Conservation (phyloP, 331 rosid genomes). For the Acacia pycnantha region DNA sequence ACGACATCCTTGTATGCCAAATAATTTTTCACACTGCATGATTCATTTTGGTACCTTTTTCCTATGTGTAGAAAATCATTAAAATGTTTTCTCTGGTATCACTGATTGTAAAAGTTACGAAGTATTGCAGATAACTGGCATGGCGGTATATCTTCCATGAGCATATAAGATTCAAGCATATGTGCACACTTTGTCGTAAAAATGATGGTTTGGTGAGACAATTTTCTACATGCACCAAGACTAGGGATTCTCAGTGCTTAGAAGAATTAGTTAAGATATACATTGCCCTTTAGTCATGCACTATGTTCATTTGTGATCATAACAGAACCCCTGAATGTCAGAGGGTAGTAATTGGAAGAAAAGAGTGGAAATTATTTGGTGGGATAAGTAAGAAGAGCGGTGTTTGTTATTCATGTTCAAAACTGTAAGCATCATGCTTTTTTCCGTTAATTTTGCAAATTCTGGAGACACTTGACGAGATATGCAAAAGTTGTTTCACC, state of each 20-base stretch:
- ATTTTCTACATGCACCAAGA: not conserved
- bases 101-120: not conserved
- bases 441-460: not conserved
- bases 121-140: not conserved
- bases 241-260: not conserved
- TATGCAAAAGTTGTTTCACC: not conserved
- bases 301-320: not conserved
- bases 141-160: not conserved
- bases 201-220: not conserved
- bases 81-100: not conserved
- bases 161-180: not conserved
- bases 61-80: not conserved
- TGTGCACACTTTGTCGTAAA: not conserved
- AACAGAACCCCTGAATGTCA: not conserved
- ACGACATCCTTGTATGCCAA: not conserved
- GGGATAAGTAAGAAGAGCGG: not conserved
- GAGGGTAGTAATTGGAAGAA: slow-evolving; percentile 4
- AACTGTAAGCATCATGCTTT: slow-evolving; percentile 1
- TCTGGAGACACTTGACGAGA: slow-evolving; percentile 8
- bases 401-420: not conserved
- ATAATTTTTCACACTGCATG: too few species aligned
- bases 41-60: not conserved
- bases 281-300: not conserved
- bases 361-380: slow-evolving; percentile 18
- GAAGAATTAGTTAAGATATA: not conserved